Base-by-base conservation (phyloP, 495 filamentous ascomycete species). In the Trichoderma reesei region DNA sequence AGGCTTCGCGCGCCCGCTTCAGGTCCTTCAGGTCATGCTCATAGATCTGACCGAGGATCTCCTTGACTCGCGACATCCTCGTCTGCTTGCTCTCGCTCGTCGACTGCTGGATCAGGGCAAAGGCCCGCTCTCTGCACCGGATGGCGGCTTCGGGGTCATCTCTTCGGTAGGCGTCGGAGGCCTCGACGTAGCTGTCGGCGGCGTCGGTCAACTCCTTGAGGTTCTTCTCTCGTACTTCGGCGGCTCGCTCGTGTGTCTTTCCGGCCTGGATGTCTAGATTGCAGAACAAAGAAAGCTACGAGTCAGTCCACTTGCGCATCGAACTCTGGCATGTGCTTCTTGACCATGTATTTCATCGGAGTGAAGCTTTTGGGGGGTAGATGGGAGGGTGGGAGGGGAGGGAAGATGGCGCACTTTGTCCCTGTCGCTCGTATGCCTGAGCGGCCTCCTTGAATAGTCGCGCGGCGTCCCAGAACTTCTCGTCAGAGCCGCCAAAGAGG, bases 161-260 rank as follows among this genome's bases (percentile, higher is more conserved):
- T 78, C 90, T 92, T 70, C 86, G 85, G 78, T 95, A 96, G 60
- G 86, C 83, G 79, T 94, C 92, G 80, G 88, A 94, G 34, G 90
- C 91, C 66, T 84, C 79, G 10, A 75, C 66, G 65, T 89, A 78
- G 59, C 86, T 85, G 72, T 93, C 93, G 41, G 92, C 91, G 38
- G 88, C 89, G 71, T 96, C 92, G 72, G 94, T 89, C 54, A 89
- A 89, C 71, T 96, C 91, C 72, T 89, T 91, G 51, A 96, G 82
- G 65, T 91, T 85, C 60, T 86, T 81, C 6, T 70, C 80, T 75
- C 94, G 90, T 54, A 96, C 84, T 4, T 79, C 68, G 26, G 92
- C 92, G 13, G 90, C 90, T 67, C 86, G 85, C 73, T 92, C 89
- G 67, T 92, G 92, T 6, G 88, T 84, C 66, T 83, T 78, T 13